A percentile compares a stretch with the other conserved stretches of the same genome.
These are phyloP conservation scores for Multifurca ochricompacta DNA, from an alignment of 768 basidiomycete species.

Conservation along the genomic window DNA sequence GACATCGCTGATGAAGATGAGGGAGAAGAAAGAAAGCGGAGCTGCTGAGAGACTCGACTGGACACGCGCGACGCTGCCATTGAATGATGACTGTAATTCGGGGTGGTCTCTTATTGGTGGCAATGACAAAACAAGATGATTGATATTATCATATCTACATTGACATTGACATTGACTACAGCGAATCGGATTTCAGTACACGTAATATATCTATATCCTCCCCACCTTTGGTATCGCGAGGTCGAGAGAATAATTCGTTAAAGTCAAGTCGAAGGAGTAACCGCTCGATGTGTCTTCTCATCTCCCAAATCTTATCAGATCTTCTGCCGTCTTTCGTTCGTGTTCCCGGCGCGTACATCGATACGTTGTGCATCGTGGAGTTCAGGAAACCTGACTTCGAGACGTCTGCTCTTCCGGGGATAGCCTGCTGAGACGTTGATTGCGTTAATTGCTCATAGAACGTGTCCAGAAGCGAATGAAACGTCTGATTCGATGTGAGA, in stretches of 20 bases:
- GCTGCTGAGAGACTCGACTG: conserved; percentile 54
- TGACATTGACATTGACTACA: not conserved
- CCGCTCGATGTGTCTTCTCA: conserved; percentile 75
- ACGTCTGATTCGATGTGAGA: conserved; percentile 37
- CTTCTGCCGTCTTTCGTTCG: conserved; percentile 44
- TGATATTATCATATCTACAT: conserved; percentile 1
- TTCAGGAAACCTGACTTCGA: conserved; percentile 66
- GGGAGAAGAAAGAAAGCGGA: conserved; percentile 51
- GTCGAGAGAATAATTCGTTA: conserved; percentile 63
- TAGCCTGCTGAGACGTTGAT: conserved; percentile 70
- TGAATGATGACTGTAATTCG: not conserved
- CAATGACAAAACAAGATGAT: not conserved
- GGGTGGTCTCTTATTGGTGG: not conserved
- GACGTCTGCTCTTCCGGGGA: conserved; percentile 51
- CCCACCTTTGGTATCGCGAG: conserved; percentile 22
- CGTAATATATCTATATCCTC: conserved; percentile 42
- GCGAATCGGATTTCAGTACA: conserved; percentile 25
- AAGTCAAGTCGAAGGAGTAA: conserved; percentile 78
- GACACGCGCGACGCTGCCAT: conserved; percentile 12
- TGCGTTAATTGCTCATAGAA: conserved; percentile 78
- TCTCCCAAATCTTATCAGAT: conserved; percentile 55
- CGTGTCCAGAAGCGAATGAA: conserved; percentile 56
- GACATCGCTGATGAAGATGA: conserved; percentile 44
- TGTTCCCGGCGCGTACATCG: conserved; percentile 35
- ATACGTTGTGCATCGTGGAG: conserved; percentile 39